phyloP scores from a whole-genome alignment of 2,329 filamentous ascomycete species.

The Sporothrix protearum region DNA sequence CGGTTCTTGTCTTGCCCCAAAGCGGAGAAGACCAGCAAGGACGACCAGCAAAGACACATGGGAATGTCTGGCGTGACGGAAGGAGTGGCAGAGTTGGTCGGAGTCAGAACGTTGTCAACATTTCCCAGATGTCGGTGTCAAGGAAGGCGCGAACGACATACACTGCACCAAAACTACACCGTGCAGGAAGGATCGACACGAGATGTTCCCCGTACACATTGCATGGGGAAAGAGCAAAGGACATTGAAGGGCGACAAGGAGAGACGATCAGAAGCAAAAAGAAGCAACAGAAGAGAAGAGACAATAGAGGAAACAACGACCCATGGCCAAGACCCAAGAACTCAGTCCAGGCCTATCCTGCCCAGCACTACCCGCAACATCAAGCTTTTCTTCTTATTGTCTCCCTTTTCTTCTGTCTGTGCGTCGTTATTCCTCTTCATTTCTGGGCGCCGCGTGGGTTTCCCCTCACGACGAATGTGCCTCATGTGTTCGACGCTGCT shows the following conservation, averaged over 20 bases:
- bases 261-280: not conserved
- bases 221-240: not conserved
- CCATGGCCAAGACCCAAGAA: not conserved
- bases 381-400: not conserved
- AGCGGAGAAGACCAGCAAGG: conserved; percentile 3
- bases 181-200: not conserved
- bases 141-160: not conserved
- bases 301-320: not conserved
- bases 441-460: not conserved
- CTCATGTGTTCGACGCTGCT: not conserved
- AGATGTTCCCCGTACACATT: not conserved
- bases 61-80: conserved; percentile 13
- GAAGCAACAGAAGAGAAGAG: not conserved
- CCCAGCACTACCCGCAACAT: not conserved
- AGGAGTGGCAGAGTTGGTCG: not conserved
- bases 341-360: not conserved
- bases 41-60: not conserved
- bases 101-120: not conserved
- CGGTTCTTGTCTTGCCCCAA: not conserved
- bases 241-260: not conserved
- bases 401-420: not conserved
- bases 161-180: not conserved
- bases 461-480: conserved; percentile 12
- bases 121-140: not conserved
- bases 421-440: not conserved